phyloP scores from a whole-genome alignment of 73 alveolate species.

The Paramecium tetraurelia region DNA sequence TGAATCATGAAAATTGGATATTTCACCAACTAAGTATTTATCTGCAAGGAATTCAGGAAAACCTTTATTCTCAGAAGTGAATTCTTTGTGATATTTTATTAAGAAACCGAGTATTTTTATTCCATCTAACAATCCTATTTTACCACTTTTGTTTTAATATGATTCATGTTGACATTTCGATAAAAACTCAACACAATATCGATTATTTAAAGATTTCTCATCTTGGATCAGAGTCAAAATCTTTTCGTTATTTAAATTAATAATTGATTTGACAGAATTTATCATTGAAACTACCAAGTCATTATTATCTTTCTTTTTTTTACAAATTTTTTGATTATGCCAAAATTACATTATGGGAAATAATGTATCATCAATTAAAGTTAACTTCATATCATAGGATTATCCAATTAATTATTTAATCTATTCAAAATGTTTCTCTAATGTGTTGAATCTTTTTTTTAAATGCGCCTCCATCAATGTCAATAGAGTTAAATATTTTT shows the following conservation, averaged over 20 bases:
- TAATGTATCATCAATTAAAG: background rate
- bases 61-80: background rate
- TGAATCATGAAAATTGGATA: background rate
- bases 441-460: background rate
- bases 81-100: background rate
- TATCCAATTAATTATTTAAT: background rate
- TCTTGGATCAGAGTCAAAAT: background rate
- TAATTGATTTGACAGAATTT: background rate
- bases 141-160: background rate
- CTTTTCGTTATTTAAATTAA: background rate
- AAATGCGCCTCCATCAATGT: background rate
- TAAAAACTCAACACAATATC: background rate
- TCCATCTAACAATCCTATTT: background rate
- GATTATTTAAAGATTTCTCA: background rate
- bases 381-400: background rate
- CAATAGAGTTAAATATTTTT: background rate
- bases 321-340: background rate
- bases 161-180: background rate
- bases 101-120: background rate
- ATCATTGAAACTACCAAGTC: background rate
- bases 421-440: background rate
- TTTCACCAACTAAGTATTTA: background rate
- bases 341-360: background rate
- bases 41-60: background rate
- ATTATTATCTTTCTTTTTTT: background rate